Percentiles rank a stretch among this genome's conserved stretches.
phyloP scores from a whole-genome alignment of 1,284 basidiomycete species.

The Sporisorium scitamineum region DNA sequence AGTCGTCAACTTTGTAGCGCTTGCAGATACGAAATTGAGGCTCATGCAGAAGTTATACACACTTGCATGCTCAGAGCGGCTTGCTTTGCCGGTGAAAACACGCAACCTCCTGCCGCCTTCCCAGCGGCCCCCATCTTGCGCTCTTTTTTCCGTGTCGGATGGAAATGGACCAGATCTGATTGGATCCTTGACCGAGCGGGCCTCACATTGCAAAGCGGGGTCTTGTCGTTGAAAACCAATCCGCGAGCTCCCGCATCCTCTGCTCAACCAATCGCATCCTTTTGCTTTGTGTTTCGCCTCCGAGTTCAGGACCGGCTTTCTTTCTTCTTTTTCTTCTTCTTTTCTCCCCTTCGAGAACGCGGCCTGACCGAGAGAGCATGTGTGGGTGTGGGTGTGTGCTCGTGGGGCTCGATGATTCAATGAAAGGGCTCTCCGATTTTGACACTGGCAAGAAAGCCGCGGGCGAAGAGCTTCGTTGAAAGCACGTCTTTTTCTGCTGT shows the following conservation, averaged over 20 bases:
- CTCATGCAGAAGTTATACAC: neutral
- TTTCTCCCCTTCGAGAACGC: neutral
- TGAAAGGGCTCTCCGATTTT: neutral
- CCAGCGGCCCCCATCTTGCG: neutral
- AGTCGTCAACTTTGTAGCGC: constrained; percentile 10
- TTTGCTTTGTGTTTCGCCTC: neutral
- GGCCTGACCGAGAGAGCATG: too few species aligned
- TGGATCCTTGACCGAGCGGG: constrained; percentile 16
- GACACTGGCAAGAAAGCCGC: neutral
- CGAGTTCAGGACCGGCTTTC: too few species aligned
- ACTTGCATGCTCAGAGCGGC: neutral
- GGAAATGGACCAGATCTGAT: constrained; percentile 49
- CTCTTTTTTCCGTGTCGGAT: constrained; percentile 16
- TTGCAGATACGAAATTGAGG: neutral
- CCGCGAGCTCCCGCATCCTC: constrained; percentile 22
- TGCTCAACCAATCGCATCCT: constrained; percentile 24
- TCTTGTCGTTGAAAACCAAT: constrained; percentile 4
- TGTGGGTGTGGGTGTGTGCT: too few species aligned
- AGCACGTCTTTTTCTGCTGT: neutral
- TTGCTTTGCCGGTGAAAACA: neutral
- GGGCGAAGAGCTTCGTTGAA: neutral
- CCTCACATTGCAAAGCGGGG: constrained; percentile 4
- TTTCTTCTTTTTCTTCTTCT: constrained; percentile 2
- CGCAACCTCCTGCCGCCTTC: neutral
- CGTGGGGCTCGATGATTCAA: too few species aligned